Conservation (phyloP, 352 stramenopile species). For the Pilasporangium apinafurcum region DNA sequence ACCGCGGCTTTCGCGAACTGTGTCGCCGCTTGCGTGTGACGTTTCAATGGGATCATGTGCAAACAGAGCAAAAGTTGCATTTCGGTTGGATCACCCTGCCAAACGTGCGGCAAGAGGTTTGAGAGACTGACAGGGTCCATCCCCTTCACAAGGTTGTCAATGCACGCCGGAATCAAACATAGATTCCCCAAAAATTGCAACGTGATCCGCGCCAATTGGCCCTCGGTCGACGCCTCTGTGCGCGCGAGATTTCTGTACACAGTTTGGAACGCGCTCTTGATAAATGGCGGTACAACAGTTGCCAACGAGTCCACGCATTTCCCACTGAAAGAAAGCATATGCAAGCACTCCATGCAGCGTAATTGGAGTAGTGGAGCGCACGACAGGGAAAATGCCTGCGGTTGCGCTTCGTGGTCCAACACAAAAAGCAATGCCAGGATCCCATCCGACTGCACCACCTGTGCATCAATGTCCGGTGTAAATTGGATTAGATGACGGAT, state of each 20-base stretch:
- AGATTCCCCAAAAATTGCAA: conserved; percentile 81
- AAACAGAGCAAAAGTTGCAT: conserved; percentile 81
- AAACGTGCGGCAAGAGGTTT: conserved; percentile 66
- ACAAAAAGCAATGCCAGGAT: conserved; percentile 67
- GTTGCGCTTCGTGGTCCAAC: conserved; percentile 77
- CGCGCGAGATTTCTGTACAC: conserved; percentile 81
- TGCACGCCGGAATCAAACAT: conserved; percentile 79
- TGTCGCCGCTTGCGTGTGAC: conserved; percentile 79
- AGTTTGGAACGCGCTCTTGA: conserved; percentile 80
- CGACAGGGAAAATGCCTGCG: conserved; percentile 72
- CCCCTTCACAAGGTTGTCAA: conserved; percentile 83
- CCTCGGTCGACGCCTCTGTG: conserved; percentile 73
- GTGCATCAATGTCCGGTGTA: conserved; percentile 76
- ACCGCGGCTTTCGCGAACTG: conserved; percentile 79
- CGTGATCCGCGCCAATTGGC: conserved; percentile 70
- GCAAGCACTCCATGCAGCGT: conserved; percentile 80
- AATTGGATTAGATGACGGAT: conserved; percentile 81
- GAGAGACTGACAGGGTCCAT: conserved; percentile 77
- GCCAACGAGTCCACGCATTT: conserved; percentile 74
- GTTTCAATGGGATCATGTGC: conserved; percentile 86
- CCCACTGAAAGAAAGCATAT: conserved; percentile 84
- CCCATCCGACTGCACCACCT: conserved; percentile 72
- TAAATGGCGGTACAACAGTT: conserved; percentile 70
- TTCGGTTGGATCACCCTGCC: conserved; percentile 70
- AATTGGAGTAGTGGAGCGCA: conserved; percentile 70